Percentiles rank a stretch among this genome's conserved stretches.
Evolutionary conservation across 2,329 filamentous ascomycete species (phyloP).

Genomic region (Didymosphaeria variabile): DNA sequence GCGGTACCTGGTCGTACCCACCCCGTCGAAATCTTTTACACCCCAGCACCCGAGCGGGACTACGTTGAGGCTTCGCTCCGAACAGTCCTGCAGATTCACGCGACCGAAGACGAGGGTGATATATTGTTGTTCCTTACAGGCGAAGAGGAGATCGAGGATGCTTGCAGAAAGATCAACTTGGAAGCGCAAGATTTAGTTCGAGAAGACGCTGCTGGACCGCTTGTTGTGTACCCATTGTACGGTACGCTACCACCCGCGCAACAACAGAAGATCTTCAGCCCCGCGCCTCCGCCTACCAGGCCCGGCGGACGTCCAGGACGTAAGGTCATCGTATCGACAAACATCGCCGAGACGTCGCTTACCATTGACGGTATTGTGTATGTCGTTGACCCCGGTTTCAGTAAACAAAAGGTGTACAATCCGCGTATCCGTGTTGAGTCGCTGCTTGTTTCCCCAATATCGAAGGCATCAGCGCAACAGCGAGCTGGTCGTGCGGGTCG

Average conservation of each 20-base stretch:
- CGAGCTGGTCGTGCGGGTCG: slow-evolving; percentile 98
- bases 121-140: slow-evolving; percentile 94
- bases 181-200: slow-evolving; percentile 91
- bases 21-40: slow-evolving; percentile 98
- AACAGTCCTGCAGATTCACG: slow-evolving; percentile 96
- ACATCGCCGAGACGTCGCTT: slow-evolving; percentile 96
- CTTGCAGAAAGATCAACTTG: slow-evolving; percentile 87
- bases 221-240: slow-evolving; percentile 92
- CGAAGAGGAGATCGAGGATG: slow-evolving; percentile 98
- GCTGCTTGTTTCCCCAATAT: slow-evolving; percentile 95
- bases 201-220: slow-evolving; percentile 88
- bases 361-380: slow-evolving; percentile 99
- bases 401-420: slow-evolving; percentile 99
- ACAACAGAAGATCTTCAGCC: slow-evolving; percentile 95
- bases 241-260: slow-evolving; percentile 90
- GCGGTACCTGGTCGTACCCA: slow-evolving; percentile 95
- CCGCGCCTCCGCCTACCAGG: slow-evolving; percentile 76
- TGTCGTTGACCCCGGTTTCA: slow-evolving; percentile 98
- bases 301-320: slow-evolving; percentile 86
- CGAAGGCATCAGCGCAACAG: slow-evolving; percentile 96
- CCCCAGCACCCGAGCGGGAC: slow-evolving; percentile 92
- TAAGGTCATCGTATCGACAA: slow-evolving; percentile 93
- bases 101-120: slow-evolving; percentile 89
- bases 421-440: slow-evolving; percentile 96
- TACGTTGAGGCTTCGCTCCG: slow-evolving; percentile 95